Conservation (phyloP, 2,329 filamentous ascomycete genomes). For the Paecilomyces formosus region DNA sequence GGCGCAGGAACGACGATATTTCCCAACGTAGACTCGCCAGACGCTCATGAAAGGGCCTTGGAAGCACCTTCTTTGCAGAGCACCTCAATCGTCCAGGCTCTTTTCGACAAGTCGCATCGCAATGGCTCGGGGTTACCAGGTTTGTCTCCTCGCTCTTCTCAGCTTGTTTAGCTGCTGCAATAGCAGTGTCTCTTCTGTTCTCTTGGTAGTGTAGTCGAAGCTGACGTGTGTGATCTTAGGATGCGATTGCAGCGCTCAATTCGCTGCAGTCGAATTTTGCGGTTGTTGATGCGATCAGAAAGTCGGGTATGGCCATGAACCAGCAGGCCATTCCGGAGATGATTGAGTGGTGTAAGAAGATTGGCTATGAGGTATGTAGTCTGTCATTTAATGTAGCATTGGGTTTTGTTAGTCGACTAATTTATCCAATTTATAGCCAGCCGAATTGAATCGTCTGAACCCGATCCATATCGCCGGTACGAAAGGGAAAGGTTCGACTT, state of each 20-base stretch:
- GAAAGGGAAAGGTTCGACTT: constrained; percentile 88
- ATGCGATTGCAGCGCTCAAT: constrained; percentile 67
- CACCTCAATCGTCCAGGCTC: constrained; percentile 15
- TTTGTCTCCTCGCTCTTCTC: constrained; percentile 13
- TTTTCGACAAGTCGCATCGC: constrained; percentile 21
- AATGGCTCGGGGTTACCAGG: constrained; percentile 34
- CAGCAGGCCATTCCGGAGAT: constrained; percentile 73
- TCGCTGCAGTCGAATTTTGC: constrained; percentile 73
- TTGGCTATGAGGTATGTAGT: constrained; percentile 63
- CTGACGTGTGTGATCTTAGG: constrained; percentile 29
- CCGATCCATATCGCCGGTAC: constrained; percentile 83
- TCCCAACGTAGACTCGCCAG: background rate
- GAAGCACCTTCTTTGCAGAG: constrained; percentile 10
- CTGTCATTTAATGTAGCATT: constrained; percentile 4
- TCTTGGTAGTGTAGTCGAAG: constrained; percentile 7
- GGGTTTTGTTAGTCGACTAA: background rate
- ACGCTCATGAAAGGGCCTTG: constrained; percentile 23
- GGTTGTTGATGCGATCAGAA: constrained; percentile 67
- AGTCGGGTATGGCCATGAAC: constrained; percentile 67
- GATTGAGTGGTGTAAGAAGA: constrained; percentile 65
- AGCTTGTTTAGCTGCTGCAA: background rate
- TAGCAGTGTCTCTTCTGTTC: background rate
- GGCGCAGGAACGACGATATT: background rate
- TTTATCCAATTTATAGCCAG: constrained; percentile 40
- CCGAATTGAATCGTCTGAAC: constrained; percentile 53